Conservation (phyloP, 176 grass and related monocot species). For the Paspalum vaginatum region DNA sequence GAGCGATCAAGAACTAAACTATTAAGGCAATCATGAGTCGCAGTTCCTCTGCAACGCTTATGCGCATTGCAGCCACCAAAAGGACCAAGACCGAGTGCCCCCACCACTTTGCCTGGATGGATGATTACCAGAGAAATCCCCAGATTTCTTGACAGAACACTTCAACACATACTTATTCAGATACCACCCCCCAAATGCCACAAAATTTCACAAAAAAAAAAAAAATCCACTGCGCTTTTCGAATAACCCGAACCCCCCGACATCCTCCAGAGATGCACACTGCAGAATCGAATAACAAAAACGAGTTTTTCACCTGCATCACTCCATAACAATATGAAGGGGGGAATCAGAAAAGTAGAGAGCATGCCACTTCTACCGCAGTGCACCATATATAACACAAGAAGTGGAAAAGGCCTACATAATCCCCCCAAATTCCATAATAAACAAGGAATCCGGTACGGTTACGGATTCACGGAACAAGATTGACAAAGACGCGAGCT, state of each 20-base stretch:
- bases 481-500: slow-evolving; percentile 6
- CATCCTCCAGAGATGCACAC: neutral
- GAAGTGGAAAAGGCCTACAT: neutral
- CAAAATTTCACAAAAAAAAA: neutral
- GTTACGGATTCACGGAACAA: too few relatives aligned
- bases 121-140: neutral
- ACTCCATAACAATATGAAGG: neutral
- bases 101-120: neutral
- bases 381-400: neutral
- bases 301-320: neutral
- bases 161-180: neutral
- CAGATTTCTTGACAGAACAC: slow-evolving; percentile 13
- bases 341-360: neutral
- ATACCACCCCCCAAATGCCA: neutral
- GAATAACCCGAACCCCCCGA: neutral
- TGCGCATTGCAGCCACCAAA: slow-evolving; percentile 7
- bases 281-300: neutral
- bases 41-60: neutral
- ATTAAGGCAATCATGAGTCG: slow-evolving; percentile 5
- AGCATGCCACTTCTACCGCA: neutral
- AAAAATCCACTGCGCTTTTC: neutral
- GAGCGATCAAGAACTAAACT: slow-evolving; percentile 9
- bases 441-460: slow-evolving; percentile 3
- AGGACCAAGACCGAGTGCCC: neutral
- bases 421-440: neutral